These are phyloP conservation scores for Didymella arachidicola DNA, from an alignment of 2,329 filamentous ascomycete genomes.

Conservation along the genomic window DNA sequence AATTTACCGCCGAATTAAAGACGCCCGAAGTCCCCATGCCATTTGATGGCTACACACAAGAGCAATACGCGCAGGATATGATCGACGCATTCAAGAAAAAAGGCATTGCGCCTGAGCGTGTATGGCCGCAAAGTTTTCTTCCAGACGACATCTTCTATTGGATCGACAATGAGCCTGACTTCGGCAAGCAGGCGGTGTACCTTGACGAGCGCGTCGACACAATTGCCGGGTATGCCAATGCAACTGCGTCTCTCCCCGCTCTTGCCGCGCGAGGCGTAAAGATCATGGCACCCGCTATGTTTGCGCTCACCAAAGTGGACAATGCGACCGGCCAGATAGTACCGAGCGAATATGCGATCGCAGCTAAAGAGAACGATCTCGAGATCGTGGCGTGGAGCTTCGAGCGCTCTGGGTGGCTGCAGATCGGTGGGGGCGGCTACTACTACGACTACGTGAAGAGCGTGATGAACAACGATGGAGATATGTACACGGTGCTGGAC, in stretches of 20 bases:
- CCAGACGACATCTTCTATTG: conserved; percentile 71
- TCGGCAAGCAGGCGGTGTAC: conserved; percentile 68
- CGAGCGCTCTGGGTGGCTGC: conserved; percentile 69
- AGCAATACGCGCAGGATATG: conserved; percentile 70
- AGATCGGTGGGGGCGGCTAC: conserved; percentile 55
- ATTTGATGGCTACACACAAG: conserved; percentile 71
- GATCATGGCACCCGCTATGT: conserved; percentile 69
- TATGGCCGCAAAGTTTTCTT: conserved; percentile 70
- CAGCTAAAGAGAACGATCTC: conserved; percentile 67
- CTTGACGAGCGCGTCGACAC: conserved; percentile 67
- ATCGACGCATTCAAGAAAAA: conserved; percentile 53
- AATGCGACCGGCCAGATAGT: conserved; percentile 62
- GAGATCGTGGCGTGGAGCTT: conserved; percentile 74
- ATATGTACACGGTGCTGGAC: conserved; percentile 70
- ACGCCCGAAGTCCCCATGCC: conserved; percentile 74
- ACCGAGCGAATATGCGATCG: conserved; percentile 68
- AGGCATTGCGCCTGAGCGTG: conserved; percentile 50
- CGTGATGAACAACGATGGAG: conserved; percentile 68
- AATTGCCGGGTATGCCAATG: conserved; percentile 59
- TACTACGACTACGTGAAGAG: conserved; percentile 54
- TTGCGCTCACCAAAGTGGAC: conserved; percentile 65
- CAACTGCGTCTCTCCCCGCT: conserved; percentile 63
- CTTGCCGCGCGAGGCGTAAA: conserved; percentile 67
- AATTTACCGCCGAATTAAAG: conserved; percentile 64
- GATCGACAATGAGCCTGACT: conserved; percentile 67